These are phyloP conservation scores for Nymphaea colorata DNA, from an alignment of 164 flowering plant species.

Conservation along the genomic window DNA sequence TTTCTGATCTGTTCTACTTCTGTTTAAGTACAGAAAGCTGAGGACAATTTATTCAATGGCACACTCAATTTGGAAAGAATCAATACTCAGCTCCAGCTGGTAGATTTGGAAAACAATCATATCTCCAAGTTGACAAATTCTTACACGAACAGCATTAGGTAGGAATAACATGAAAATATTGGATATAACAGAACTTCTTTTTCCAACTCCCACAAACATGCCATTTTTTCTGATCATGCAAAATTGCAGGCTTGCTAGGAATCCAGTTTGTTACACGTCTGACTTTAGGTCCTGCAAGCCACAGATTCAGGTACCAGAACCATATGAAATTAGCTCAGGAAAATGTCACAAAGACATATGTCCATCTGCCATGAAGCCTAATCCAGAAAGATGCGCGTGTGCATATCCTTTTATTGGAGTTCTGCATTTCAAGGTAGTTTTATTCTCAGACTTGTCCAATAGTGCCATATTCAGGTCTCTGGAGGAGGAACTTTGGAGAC, in stretches of 20 bases:
- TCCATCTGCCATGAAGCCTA: constrained; percentile 36
- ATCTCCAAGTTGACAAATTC: constrained; percentile 32
- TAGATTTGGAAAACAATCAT: constrained; percentile 60
- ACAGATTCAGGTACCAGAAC: constrained; percentile 16
- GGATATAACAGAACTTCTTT: neutral
- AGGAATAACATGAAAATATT: constrained; percentile 18
- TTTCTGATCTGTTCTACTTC: neutral
- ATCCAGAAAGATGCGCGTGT: constrained; percentile 69
- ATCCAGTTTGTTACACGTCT: constrained; percentile 57
- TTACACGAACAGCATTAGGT: constrained; percentile 50
- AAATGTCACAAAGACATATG: constrained; percentile 44
- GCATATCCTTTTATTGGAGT: constrained; percentile 74
- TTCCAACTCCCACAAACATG: neutral
- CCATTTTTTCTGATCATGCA: neutral
- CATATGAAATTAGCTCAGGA: constrained; percentile 57
- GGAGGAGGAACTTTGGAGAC: constrained; percentile 58
- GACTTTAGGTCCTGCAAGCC: constrained; percentile 43
- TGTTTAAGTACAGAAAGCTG: constrained; percentile 42
- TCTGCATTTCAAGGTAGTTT: constrained; percentile 65
- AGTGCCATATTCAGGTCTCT: constrained; percentile 39
- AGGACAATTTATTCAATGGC: constrained; percentile 51
- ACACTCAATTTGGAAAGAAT: constrained; percentile 46
- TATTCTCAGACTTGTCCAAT: constrained; percentile 60
- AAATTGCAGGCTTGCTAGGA: constrained; percentile 48
- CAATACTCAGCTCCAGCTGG: constrained; percentile 47